These are phyloP conservation scores for Colletotrichum australisinense DNA, from an alignment of 2,329 filamentous ascomycete species.

Conservation along the genomic window DNA sequence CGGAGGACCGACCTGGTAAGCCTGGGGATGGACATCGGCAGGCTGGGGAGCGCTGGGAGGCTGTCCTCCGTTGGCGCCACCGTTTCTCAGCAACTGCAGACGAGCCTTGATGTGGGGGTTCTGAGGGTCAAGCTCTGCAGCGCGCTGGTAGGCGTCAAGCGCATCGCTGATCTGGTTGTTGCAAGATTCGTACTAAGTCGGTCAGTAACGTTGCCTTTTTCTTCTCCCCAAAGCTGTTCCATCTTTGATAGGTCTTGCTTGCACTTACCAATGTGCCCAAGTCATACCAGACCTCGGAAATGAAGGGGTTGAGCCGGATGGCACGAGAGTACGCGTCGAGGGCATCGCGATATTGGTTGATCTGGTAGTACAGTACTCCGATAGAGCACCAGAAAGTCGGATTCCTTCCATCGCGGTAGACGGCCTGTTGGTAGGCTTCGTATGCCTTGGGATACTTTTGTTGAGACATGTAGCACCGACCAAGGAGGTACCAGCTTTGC, in stretches of 20 bases:
- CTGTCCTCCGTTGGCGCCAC: conserved; percentile 77
- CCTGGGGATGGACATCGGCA: conserved; percentile 94
- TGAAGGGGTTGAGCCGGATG: conserved; percentile 96
- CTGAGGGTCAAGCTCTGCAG: conserved; percentile 90
- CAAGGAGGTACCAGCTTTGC: conserved; percentile 98
- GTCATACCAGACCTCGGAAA: conserved; percentile 99
- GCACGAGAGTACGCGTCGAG: conserved; percentile 97
- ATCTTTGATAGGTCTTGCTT: conserved; percentile 34
- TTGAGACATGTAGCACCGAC: conserved; percentile 98
- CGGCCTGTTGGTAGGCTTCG: conserved; percentile 97
- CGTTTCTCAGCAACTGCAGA: conserved; percentile 87
- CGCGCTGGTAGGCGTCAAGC: conserved; percentile 93
- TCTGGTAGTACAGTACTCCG: conserved; percentile 98
- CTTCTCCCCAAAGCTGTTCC: too few species aligned
- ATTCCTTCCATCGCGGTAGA: conserved; percentile 97
- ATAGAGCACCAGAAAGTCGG: conserved; percentile 99
- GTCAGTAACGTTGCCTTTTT: conserved; percentile 43
- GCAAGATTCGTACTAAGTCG: conserved; percentile 88
- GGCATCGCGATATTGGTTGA: conserved; percentile 98
- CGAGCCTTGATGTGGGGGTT: conserved; percentile 98
- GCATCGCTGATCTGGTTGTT: conserved; percentile 99
- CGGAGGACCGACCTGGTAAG: conserved; percentile 89
- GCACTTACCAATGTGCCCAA: conserved; percentile 88
- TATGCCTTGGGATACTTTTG: conserved; percentile 99
- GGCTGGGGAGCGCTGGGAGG: conserved; percentile 86